These are phyloP conservation scores for Beta corolliflora DNA, from an alignment of 179 eudicot species.

Conservation along the genomic window DNA sequence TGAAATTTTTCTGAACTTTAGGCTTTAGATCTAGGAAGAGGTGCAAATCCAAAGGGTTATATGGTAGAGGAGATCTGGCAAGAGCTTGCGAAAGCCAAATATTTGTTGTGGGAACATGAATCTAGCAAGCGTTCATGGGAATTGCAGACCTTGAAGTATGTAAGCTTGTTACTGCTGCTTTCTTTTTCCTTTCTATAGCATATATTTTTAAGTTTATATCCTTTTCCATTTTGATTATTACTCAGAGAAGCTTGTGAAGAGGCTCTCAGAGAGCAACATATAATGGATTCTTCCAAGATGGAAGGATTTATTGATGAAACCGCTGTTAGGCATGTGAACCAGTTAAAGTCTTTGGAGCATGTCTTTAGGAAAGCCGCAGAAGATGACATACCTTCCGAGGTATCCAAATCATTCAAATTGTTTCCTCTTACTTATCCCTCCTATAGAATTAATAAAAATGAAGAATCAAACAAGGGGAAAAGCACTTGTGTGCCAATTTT, in stretches of 20 bases:
- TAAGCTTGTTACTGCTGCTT: constrained; percentile 14
- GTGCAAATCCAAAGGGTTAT: constrained; percentile 64
- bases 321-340: constrained; percentile 31
- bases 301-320: constrained; percentile 51
- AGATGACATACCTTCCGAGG: constrained; percentile 72
- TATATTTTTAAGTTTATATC: constrained; percentile 13
- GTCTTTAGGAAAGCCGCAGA: constrained; percentile 69
- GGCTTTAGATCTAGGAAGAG: constrained; percentile 95
- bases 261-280: constrained; percentile 65
- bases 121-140: constrained; percentile 72
- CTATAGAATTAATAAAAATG: neutral
- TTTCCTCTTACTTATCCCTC: neutral
- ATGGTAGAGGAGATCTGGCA: constrained; percentile 93
- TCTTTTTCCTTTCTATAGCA: neutral
- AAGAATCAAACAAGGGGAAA: neutral
- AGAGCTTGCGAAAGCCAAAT: constrained; percentile 86
- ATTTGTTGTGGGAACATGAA: constrained; percentile 75
- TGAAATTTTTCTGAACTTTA: constrained; percentile 19
- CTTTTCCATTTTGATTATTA: constrained; percentile 7
- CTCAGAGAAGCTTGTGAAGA: constrained; percentile 66
- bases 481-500: neutral
- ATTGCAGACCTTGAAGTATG: constrained; percentile 69
- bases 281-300: constrained; percentile 31
- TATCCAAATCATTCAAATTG: constrained; percentile 23
- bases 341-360: constrained; percentile 49